Evolutionary conservation across 352 stramenopile species (phyloP).

Genomic region (Globisporangium nagaii): DNA sequence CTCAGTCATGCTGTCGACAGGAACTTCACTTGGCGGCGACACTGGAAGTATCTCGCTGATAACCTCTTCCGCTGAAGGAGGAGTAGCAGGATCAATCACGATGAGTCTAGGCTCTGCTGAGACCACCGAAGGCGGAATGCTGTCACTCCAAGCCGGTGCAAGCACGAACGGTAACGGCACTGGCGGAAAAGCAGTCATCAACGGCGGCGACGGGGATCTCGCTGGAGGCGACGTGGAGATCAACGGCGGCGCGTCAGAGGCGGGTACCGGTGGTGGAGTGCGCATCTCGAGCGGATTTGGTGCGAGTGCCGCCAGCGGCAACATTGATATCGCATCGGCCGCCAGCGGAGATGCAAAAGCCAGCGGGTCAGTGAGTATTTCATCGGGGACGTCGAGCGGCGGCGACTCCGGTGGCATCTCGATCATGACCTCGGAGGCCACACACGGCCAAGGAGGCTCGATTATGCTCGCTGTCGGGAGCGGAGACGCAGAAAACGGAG

Average conservation of each 20-base stretch:
- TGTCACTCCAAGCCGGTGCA: slow-evolving; percentile 21
- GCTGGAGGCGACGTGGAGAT: slow-evolving; percentile 22
- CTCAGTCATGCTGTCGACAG: slow-evolving; percentile 22
- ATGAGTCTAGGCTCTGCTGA: slow-evolving; percentile 22
- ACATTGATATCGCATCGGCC: slow-evolving; percentile 16
- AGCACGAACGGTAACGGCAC: slow-evolving; percentile 16
- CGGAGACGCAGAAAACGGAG: background rate
- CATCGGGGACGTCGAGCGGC: slow-evolving; percentile 16
- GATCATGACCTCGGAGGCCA: slow-evolving; percentile 19
- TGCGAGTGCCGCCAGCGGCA: slow-evolving; percentile 12
- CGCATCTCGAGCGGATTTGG: slow-evolving; percentile 23
- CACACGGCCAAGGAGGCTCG: slow-evolving; percentile 17
- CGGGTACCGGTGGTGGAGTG: slow-evolving; percentile 11
- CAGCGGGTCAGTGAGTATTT: slow-evolving; percentile 21
- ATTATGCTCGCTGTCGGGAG: slow-evolving; percentile 16
- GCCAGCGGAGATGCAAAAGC: slow-evolving; percentile 1
- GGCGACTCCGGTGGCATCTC: slow-evolving; percentile 19
- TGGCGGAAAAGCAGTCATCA: slow-evolving; percentile 18
- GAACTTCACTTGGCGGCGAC: slow-evolving; percentile 18
- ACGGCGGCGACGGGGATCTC: slow-evolving; percentile 13
- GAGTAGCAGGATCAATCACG: slow-evolving; percentile 24
- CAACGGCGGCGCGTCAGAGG: slow-evolving; percentile 16
- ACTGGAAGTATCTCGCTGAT: slow-evolving; percentile 25
- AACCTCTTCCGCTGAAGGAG: slow-evolving; percentile 21
- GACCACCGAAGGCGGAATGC: slow-evolving; percentile 13